Evolutionary conservation across 805 yeast genomes (phyloP), one percentile per base, ranked within the genome.

Genomic region (Candida tibetensis): DNA sequence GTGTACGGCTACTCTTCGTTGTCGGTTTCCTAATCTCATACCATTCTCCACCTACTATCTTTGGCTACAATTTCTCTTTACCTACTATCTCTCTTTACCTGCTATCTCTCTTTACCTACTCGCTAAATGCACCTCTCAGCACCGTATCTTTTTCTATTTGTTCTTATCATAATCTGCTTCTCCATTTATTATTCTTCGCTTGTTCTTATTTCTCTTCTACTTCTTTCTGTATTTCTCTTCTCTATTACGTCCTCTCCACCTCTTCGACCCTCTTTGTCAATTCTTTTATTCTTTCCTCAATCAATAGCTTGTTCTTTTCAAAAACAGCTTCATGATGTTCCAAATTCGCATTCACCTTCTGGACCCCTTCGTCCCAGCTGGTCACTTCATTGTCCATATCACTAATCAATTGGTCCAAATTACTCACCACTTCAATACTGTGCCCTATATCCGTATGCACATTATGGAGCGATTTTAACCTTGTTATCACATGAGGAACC

Each of bases 391-490:
- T 32, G 16, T 46, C 36, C 36, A 69, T 39, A 10, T 47, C 49
- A 3, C 36, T 39, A 17, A 69, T 31, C n/a, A 53, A 45, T 17
- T 41, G 36, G 34, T 66, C 74, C 10, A 69, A 32, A 3, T 47
- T 47, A 3, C 46, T 41, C 3, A 59, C 52, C 8, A 55, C 45
- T 4, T 47, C 46, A 18, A 62, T 56, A 5, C 60, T 46, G n/a
- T 42, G 49, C 7, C 60, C 64, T 14, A 64, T 34, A 13, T 60
- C 64, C 5, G 55, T 37, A 42, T 69, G 73, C 2, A 65, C 53
- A 2, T 43, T 38, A 37, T 64, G 60, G 30, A 69, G 52, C 2
- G 60, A 41, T 29, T 59, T 57, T 27, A 69, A 53, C 21, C 74
- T 39, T 6, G 37, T 27, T 0, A 66, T 27, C 7, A 66, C 27